These are phyloP conservation scores for Oxyria digyna DNA, from an alignment of 148 eudicot species.

Conservation along the genomic window DNA sequence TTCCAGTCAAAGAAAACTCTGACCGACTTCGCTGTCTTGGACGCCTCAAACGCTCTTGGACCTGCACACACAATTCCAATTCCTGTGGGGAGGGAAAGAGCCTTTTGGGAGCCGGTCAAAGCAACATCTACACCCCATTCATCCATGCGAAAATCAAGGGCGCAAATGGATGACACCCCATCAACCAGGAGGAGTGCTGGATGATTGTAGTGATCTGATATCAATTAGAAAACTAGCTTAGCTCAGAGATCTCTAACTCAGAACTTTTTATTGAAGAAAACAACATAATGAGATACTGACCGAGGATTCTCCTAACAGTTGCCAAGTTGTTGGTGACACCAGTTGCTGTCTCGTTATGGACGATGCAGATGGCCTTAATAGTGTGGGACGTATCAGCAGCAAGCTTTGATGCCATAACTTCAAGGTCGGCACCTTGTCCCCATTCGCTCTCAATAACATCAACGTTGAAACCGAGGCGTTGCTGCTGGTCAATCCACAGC, in stretches of 20 bases:
- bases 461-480: conserved; percentile 86
- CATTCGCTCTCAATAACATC: conserved; percentile 96
- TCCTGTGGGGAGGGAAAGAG: conserved; percentile 95
- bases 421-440: conserved; percentile 92
- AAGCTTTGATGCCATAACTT: conserved; percentile 70
- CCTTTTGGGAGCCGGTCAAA: conserved; percentile 96
- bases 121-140: conserved; percentile 99
- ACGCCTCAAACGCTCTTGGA: conserved; percentile 83
- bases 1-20: conserved; percentile 97
- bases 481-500: conserved; percentile 97
- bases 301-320: conserved; percentile 76
- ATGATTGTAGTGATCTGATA: conserved; percentile 84
- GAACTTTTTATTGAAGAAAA: too few species aligned
- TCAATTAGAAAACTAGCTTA: too few species aligned
- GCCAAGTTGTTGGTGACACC: conserved; percentile 99
- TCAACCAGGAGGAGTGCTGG: conserved; percentile 92
- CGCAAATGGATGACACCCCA: conserved; percentile 97
- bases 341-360: conserved; percentile 97
- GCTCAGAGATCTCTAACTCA: too few species aligned
- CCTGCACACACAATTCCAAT: conserved; percentile 88
- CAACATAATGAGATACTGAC: conserved; percentile 16
- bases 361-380: conserved; percentile 94
- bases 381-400: conserved; percentile 70
- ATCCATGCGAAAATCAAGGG: conserved; percentile 95
- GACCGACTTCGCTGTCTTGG: conserved; percentile 75